Evolutionary conservation across 306 rosid species (phyloP), one percentile per base, ranked within the genome.

Genomic region (Dicorynia guianensis): DNA sequence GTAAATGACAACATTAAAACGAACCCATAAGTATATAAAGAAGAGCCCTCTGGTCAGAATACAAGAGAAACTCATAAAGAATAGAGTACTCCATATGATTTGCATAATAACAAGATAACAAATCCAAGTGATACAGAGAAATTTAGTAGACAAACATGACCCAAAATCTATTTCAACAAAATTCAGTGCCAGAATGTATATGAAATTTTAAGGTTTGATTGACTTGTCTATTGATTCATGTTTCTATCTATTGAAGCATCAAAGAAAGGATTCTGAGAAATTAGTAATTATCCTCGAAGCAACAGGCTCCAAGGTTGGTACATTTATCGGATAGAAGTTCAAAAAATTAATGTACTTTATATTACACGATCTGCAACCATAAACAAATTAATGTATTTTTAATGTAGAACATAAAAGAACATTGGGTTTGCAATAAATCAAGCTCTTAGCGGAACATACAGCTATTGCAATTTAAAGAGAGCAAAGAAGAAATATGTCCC

Each of bases 31-130:
- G 38, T 10, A 42, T 34, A 44, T 57, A 10, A 33, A 54, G 35
- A 43, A 43, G 34, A 53, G 35, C 50, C 42, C 66, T 39, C 20
- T 56, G 20, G 66, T 18, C 57, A 70, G 18, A 57, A n/a, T 15
- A 43, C 58, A 58, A 55, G 49, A 72, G 15, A 43, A 49, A 25
- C 58, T 67, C 38, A 56, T 43, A 56, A 10, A 43, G 60, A 61
- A 63, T 35, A 63, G 5, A 54, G 38, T 55, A 57, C n/a, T 47
- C 17, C 62, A 64, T 56, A 7, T 58, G 15, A 7, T 20, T 13
- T 20, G 19, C 20, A 25, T 15, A 12, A 35, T 2, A 9, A 10
- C 35, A 69, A 36, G 61, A 52, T 7, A 68, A 14, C 67, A 11
- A 53, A 66, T 57, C 40, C 10, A 61, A 53, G 35, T 15, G 47